Percentiles rank a stretch among this genome's conserved stretches.
phyloP scores from a whole-genome alignment of 2,329 filamentous ascomycete species.

The Chaetomiaceae sp. region DNA sequence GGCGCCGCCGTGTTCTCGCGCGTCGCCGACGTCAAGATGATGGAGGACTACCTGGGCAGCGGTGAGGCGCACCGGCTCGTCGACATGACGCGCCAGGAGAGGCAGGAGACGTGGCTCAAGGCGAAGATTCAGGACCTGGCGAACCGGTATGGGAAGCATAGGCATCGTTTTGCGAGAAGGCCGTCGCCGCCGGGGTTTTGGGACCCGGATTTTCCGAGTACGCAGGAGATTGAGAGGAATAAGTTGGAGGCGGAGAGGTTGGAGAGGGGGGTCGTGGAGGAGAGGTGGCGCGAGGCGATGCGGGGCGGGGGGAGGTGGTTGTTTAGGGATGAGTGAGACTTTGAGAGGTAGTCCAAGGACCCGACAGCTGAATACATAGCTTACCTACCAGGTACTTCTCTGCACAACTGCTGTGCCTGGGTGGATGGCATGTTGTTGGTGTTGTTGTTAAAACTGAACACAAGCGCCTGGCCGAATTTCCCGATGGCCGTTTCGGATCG shows the following conservation, averaged over 20 bases:
- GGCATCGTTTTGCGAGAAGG: constrained; percentile 65
- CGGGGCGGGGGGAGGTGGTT: constrained; percentile 71
- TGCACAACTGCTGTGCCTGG: no score
- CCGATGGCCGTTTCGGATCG: no score
- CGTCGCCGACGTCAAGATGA: constrained; percentile 42
- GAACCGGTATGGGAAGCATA: constrained; percentile 71
- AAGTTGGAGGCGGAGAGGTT: constrained; percentile 58
- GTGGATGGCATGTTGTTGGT: no score
- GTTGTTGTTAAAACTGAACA: no score
- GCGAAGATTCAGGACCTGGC: constrained; percentile 70
- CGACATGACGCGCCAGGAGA: constrained; percentile 55
- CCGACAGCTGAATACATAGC: no score
- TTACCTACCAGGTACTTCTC: no score
- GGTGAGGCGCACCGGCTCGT: constrained; percentile 55
- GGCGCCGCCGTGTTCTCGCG: constrained; percentile 33
- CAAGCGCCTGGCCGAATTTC: no score
- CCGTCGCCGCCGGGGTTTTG: constrained; percentile 83
- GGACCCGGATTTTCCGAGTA: constrained; percentile 82
- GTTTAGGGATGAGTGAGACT: constrained; percentile 77
- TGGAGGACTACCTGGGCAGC: constrained; percentile 55
- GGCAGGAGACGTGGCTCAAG: constrained; percentile 63
- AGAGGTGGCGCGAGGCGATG: constrained; percentile 78
- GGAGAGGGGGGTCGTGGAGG: constrained; percentile 61
- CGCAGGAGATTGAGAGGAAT: constrained; percentile 70
- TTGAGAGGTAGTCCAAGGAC: no score